Evolutionary conservation across 805 yeast genomes (phyloP), one percentile per base, ranked within the genome.

Genomic region (Wickerhamiella siamensis): DNA sequence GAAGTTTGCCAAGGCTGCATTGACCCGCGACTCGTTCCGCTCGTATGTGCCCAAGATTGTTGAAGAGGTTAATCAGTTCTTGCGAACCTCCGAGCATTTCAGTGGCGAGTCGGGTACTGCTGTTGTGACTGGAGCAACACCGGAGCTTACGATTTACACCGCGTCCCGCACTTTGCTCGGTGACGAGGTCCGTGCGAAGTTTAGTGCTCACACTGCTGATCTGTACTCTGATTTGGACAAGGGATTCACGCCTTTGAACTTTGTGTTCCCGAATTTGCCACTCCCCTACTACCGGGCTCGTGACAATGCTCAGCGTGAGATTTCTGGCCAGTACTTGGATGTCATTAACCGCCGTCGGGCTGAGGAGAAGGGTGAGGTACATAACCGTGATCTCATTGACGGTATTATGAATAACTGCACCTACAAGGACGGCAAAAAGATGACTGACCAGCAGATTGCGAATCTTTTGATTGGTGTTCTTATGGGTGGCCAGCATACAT

Each of bases 401-500:
- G 72, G 91, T 15, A 71, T 86, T 59, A 75, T 91, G 83, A 73
- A 75, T 53, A 70, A 68, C 52, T 79, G 87, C 33, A 76, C 83
- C 45, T 91, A 91, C 67, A 87, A 83, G 61, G 97, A 91, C 59
- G 98, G 98, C 53, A 77, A 78, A 38, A 71, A 72, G 56, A 87
- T 91, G 96, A 79, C 95, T 21, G 98, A 91, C 61, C 78, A 79
- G 60, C 94, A 91, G 65, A 84, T 91, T 57, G 91, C 97, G 39
- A 82, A 87, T 63, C 69, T 91, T 61, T 68, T 86, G 61, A 88
- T 91, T 62, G 98, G 97, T 62, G 80, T 91, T 42, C 70, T 91
- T 47, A 91, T 91, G 98, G 98, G 98, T 55, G 98, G 98, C 48
- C 98, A 91, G 68, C 98, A 91, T 63, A 91, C 98, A 21, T 81